These are phyloP conservation scores for Schoenoplectus triqueter DNA, from an alignment of 202 grass and related monocot genomes.

Conservation along the genomic window DNA sequence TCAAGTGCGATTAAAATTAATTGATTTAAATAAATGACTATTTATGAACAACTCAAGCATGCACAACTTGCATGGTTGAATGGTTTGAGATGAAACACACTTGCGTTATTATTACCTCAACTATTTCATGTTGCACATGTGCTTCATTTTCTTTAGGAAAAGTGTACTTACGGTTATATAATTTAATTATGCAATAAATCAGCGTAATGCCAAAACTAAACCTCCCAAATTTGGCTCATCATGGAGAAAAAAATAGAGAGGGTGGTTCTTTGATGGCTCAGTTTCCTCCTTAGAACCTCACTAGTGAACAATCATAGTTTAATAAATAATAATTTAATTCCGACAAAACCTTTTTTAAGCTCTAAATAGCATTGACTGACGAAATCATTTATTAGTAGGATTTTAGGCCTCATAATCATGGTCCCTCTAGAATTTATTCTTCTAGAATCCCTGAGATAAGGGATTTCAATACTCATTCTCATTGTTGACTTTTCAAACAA, in stretches of 20 bases:
- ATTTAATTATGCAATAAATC: background rate
- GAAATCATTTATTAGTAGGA: conserved; percentile 24
- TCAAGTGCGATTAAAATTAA: no score
- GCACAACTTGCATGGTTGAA: background rate
- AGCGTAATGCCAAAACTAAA: conserved; percentile 10
- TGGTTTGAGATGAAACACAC: background rate
- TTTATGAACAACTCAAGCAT: background rate
- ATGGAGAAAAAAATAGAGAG: background rate
- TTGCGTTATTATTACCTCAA: background rate
- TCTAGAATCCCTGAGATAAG: background rate
- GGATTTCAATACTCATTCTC: background rate
- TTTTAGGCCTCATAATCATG: background rate
- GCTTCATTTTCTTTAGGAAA: background rate
- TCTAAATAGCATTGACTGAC: conserved; percentile 24
- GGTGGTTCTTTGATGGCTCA: conserved; percentile 30
- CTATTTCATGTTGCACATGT: conserved; percentile 18
- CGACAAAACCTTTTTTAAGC: conserved; percentile 31
- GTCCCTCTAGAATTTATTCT: background rate
- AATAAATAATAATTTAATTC: conserved; percentile 30
- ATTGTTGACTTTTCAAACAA: background rate
- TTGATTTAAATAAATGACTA: no score
- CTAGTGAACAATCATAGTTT: conserved; percentile 5
- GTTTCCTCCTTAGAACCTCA: conserved; percentile 5
- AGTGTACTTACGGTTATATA: background rate
- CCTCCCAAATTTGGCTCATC: background rate